These are phyloP conservation scores for Gossypium gossypioides DNA, from an alignment of 441 rosid genomes.

Conservation along the genomic window DNA sequence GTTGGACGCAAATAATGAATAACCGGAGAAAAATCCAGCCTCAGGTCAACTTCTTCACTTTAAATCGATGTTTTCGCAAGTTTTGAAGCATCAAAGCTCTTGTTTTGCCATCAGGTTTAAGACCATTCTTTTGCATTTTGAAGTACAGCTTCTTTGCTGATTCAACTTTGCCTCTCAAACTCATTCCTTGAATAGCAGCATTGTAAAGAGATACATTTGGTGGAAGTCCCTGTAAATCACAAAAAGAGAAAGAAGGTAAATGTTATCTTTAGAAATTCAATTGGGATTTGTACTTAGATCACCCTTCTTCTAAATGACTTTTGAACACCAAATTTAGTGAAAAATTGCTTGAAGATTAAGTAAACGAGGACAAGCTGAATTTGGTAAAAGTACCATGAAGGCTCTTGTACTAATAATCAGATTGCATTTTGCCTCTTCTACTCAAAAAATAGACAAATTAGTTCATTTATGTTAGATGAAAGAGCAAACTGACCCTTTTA, in stretches of 20 bases:
- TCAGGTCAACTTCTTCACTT: not conserved
- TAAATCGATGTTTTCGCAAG: conserved; percentile 20
- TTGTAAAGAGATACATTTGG: conserved; percentile 53
- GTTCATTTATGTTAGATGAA: too few relatives aligned
- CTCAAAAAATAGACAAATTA: too few relatives aligned
- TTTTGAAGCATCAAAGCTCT: conserved; percentile 65
- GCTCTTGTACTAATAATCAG: too few relatives aligned
- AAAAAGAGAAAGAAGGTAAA: not conserved
- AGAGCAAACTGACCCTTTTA: too few relatives aligned
- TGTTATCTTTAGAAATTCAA: not conserved
- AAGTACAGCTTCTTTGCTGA: conserved; percentile 48
- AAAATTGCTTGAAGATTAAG: not conserved
- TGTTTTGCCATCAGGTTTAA: conserved; percentile 64
- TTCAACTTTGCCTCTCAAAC: conserved; percentile 42
- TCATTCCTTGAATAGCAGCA: conserved; percentile 24
- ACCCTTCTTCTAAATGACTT: too few relatives aligned
- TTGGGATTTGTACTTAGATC: too few relatives aligned
- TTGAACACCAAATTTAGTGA: too few relatives aligned
- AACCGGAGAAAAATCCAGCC: not conserved
- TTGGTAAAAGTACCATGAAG: not conserved
- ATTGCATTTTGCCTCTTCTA: too few relatives aligned
- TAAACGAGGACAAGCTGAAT: not conserved
- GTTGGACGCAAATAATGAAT: not conserved
- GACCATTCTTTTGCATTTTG: conserved; percentile 48
- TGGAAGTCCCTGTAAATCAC: conserved; percentile 31